Evolutionary conservation across 192 early-diverging fungal species (phyloP), one percentile per base, ranked within the genome.

Genomic region (Lobosporangium transversale): DNA sequence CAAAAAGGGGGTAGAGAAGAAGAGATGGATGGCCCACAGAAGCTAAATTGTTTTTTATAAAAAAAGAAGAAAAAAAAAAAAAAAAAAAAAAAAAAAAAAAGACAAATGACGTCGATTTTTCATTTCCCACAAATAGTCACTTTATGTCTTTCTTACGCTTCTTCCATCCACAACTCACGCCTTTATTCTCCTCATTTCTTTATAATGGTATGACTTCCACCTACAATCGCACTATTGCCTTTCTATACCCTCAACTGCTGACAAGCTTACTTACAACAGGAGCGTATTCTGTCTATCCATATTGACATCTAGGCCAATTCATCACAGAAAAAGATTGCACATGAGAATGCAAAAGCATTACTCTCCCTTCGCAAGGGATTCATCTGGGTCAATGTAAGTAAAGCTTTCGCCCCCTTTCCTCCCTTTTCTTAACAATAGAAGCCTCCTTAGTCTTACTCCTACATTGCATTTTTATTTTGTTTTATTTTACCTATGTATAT

Each of bases 221-320:
- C n/a, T n/a, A n/a, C n/a, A n/a, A n/a, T n/a, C n/a, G n/a, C n/a
- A n/a, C n/a, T n/a, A n/a, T n/a, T n/a, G n/a, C n/a, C n/a, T n/a
- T n/a, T n/a, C n/a, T n/a, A n/a, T n/a, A n/a, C n/a, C 17, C 23
- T 47, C 45, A 12, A 42, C 40, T 12, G 40, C 40, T 42, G 17
- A 9, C 17, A 42, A 12, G 10, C 40, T 42, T 42, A 42, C 40
- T 42, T 42, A n/a, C n/a, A n/a, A n/a, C n/a, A n/a, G n/a, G n/a
- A n/a, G n/a, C n/a, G n/a, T n/a, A n/a, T n/a, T n/a, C n/a, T n/a
- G n/a, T n/a, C n/a, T n/a, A n/a, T n/a, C n/a, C n/a, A n/a, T n/a
- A n/a, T n/a, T n/a, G n/a, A n/a, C 52, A 45, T 43, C 27, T 81
- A 88, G 89, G 89, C 89, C 44, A 91, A 91, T 66, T 79, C 80